Base-by-base conservation (phyloP, 2,329 filamentous ascomycete species). In the Fusarium floridanum region DNA sequence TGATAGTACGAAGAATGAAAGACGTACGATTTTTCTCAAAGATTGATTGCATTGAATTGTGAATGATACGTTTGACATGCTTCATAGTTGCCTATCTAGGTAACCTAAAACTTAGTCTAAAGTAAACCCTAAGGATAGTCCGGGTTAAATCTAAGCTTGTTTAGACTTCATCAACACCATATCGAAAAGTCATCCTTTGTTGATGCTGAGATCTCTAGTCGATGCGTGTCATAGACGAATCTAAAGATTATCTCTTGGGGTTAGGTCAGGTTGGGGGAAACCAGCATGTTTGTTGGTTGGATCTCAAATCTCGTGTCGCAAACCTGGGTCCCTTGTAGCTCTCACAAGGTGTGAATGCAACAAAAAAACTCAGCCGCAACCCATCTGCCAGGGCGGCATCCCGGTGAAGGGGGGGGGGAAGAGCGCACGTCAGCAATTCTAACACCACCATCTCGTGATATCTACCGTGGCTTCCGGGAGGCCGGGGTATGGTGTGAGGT, bases 1-100 rank as follows among this genome's bases (percentile, higher is more conserved):
- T 61, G 64, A 63, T 73, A 75, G 75, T 74, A 73, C 61, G 62
- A 70, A 73, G 64, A 70, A 78, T 77, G 66, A 75, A 62, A 64
- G 68, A 56, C 63, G 27, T 36, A 66, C 17, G 29, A 24, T 43
- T 24, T 63, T 68, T 76, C 60, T 50, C 43, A 69, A 34, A 59
- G 14, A 50, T 50, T 29, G 45, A 7, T 12, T 50, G 22, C 17
- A 9, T 24, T 50, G 45, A 12, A 29, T 29, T n/a, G 45, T 50
- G 45, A 50, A 50, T n/a, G 29, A 50, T n/a, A n/a, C 10, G 9
- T 29, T 29, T 50, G 45, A 29, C 24, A 27, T 50, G 45, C 24
- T 29, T 50, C 24, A 17, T 17, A 12, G 16, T 50, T 50, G 45
- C 45, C 24, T 12, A 50, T 6, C 16, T 29, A 29, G 45, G 45